Conservation (phyloP, 2,329 filamentous ascomycete species). For the Periglandula ipomoeae region DNA sequence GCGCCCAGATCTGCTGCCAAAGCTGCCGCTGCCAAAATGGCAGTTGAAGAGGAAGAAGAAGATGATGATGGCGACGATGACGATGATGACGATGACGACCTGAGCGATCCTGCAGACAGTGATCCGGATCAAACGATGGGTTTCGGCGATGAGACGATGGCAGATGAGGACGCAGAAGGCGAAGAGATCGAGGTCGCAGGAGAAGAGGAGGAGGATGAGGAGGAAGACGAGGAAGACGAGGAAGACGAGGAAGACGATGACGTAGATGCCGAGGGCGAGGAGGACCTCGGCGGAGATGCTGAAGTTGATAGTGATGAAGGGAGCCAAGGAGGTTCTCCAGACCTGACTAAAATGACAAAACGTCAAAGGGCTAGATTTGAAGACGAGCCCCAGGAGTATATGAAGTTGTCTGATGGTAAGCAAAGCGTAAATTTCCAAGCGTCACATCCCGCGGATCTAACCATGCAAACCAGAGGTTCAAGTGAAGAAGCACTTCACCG, state of each 20-base stretch:
- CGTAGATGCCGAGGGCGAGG: slow-evolving; percentile 26
- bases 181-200: slow-evolving; percentile 33
- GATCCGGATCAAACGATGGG: slow-evolving; percentile 29
- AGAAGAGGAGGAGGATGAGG: slow-evolving; percentile 34
- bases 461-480: slow-evolving; percentile 44
- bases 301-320: slow-evolving; percentile 35
- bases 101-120: slow-evolving; percentile 44
- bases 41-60: slow-evolving; percentile 35
- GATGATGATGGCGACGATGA: slow-evolving; percentile 38
- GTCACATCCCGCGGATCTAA: background rate
- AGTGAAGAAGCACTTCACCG: slow-evolving; percentile 53
- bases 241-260: slow-evolving; percentile 30
- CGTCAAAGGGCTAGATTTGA: slow-evolving; percentile 51
- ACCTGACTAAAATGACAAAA: slow-evolving; percentile 52
- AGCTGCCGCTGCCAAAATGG: slow-evolving; percentile 22
- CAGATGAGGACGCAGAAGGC: slow-evolving; percentile 38
- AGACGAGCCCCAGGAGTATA: slow-evolving; percentile 42
- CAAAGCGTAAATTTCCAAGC: background rate
- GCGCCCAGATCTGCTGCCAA: slow-evolving; percentile 26
- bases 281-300: slow-evolving; percentile 27
- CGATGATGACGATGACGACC: slow-evolving; percentile 45
- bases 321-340: slow-evolving; percentile 41
- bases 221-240: slow-evolving; percentile 28
- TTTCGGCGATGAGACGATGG: slow-evolving; percentile 36
- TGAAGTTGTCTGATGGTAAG: slow-evolving; percentile 53